Base-by-base conservation (phyloP, 305 asterid species). In the Plantago lanceolata region DNA sequence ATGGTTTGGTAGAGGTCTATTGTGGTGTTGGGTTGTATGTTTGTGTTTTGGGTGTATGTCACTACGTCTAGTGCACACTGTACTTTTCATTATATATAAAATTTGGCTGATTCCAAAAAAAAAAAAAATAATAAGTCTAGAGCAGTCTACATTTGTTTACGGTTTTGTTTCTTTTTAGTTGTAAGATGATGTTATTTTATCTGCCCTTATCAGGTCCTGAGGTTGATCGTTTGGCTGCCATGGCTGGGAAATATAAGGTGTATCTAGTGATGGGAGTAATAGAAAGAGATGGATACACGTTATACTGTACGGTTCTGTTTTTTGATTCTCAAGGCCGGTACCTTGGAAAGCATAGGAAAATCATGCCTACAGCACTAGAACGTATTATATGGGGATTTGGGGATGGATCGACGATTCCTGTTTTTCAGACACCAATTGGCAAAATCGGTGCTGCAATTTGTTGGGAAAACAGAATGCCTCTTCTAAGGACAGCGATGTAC, bases 381-480 rank as follows among this genome's bases (percentile, higher is more conserved):
- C 93, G 95, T 54, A 79, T 89, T 48, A 85, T 93, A 44, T 93
- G 97, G 97, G 96, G 98, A 50, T 93, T 85, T 29, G 97, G 98
- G 33, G 98, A 93, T 63, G 98, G 98, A 15, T 89, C 97, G 26
- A 89, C 95, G 17, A 85, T 87, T 70, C 98, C 97, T 3, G 95
- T 89, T 70, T 89, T 82, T 24, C 94, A 93, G 64, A 89, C 97
- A 11, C 87, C 97, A 44, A 57, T 93, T 66, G 97, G 97, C 20
- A 92, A 89, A 75, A 87, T 92, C 0, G 96, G 98, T 48, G 98
- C 95, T 19, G 98, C 97, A 24, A 88, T 93, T 71, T 89, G 98
- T 79, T 93, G 98, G 98, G 97, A 93, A 78, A 93, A 93, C 71
- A 75, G 84, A 73, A 93, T 87, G 98, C 98, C 98, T 52, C 91